Base-by-base conservation (phyloP, 768 basidiomycete species). In the Tephrocybe sp. region DNA sequence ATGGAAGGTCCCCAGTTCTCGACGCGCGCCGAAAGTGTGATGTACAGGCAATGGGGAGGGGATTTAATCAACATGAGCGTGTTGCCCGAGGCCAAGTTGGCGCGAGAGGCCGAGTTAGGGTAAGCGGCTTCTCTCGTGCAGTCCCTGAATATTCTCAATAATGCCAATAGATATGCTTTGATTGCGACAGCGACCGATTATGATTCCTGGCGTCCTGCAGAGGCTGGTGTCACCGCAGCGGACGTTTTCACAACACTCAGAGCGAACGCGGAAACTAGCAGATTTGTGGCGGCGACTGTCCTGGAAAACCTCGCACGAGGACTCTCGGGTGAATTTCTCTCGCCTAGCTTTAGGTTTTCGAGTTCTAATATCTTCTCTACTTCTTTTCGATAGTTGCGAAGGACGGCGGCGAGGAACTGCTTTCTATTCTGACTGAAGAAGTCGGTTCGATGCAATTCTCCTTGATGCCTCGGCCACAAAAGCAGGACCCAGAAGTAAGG, bases 1-100 rank as follows among this genome's bases (percentile, higher is more conserved):
- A 98, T 98, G 92, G 94, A 98, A 64, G 95, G 95, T 41, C 90
- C 90, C 26, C 93, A 94, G 69, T 99, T 99, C 76, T 96, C 93
- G 47, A 99, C 96, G n/a, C 75, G 96, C 30, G 96, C 96, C 15
- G 96, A 99, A 79, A 94, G 91, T 61, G 60, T 80, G 60, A 93
- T 97, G 94, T 97, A 98, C 67, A 78, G 93, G 18, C 76, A 78
- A 39, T 95, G 91, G 89, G 96, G 96, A 8, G 91, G 84, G 5
- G 92, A 96, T 66, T 71, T 96, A 63, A 95, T 96, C 70, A 95
- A 98, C 68, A 99, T 99, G 96, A 96, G 90, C 51, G 90, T 90
- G 32, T 72, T 98, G 22, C 97, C 97, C 1, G 96, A 99, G 71
- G 85, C 95, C n/a, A 98, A 98, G 74, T 77, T 98, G 34, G 96